These are phyloP conservation scores for Magnaporthiopsis incrustans DNA, from an alignment of 2,329 filamentous ascomycete genomes.

Conservation along the genomic window DNA sequence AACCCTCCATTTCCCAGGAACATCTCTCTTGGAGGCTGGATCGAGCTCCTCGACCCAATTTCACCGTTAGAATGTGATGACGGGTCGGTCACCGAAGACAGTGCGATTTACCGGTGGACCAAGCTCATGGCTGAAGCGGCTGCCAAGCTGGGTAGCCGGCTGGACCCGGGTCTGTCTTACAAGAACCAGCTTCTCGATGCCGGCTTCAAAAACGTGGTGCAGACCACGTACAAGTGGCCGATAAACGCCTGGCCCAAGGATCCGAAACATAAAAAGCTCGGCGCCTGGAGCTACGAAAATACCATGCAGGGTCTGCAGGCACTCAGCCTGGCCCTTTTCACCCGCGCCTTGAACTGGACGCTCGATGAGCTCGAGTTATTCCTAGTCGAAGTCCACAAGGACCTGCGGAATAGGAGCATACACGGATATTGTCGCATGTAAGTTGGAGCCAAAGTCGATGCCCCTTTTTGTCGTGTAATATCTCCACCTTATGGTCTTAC, in stretches of 20 bases:
- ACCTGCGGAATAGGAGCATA: conserved; percentile 12
- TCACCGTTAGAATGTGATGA: conserved; percentile 13
- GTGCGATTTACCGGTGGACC: conserved; percentile 15
- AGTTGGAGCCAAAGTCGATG: conserved; percentile 2
- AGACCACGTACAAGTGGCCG: conserved; percentile 36
- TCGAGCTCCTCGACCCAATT: conserved; percentile 17
- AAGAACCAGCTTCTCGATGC: conserved; percentile 33
- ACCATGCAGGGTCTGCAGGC: conserved; percentile 12
- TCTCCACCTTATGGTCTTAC: too few species aligned
- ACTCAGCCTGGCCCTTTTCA: conserved; percentile 13
- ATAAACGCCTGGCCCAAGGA: conserved; percentile 39
- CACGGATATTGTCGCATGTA: conserved; percentile 14
- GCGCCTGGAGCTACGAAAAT: conserved; percentile 3
- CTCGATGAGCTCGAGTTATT: conserved; percentile 12
- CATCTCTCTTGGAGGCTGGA: conserved; percentile 15
- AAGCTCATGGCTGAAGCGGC: conserved; percentile 13
- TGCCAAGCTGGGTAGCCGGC: conserved; percentile 13
- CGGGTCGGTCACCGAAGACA: conserved; percentile 19
- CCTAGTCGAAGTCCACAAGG: conserved; percentile 12
- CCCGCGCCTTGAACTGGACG: conserved; percentile 18
- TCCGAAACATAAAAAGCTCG: conserved; percentile 35
- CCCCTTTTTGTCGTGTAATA: too few species aligned
- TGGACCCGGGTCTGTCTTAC: conserved; percentile 19
- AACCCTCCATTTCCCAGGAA: conserved; percentile 8
- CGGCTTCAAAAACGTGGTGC: conserved; percentile 40